Conservation (phyloP, 306 rosid species). For the Rosa lucieae region DNA sequence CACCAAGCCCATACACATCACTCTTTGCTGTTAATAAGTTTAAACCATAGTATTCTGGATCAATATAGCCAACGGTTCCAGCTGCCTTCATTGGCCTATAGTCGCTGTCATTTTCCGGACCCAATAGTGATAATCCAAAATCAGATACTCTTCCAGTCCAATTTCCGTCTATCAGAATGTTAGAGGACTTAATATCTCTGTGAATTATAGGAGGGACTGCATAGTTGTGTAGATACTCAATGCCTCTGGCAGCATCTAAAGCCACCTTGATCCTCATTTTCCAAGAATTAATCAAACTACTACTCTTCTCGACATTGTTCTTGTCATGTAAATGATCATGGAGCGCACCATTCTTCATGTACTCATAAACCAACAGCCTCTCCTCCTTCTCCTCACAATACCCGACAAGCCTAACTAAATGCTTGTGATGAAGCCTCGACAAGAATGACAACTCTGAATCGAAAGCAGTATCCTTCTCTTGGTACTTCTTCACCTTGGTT, state of each 20-base stretch:
- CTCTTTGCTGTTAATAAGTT: slow-evolving; percentile 85
- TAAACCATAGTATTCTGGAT: slow-evolving; percentile 93
- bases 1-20: slow-evolving; percentile 90
- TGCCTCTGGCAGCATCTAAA: slow-evolving; percentile 85
- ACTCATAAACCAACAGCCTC: slow-evolving; percentile 81
- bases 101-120: slow-evolving; percentile 56
- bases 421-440: slow-evolving; percentile 89
- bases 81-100: slow-evolving; percentile 62
- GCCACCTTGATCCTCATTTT: slow-evolving; percentile 85
- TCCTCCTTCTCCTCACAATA: slow-evolving; percentile 84
- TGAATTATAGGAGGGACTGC: slow-evolving; percentile 97
- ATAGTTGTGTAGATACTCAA: slow-evolving; percentile 85
- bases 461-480: slow-evolving; percentile 91
- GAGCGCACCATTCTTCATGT: slow-evolving; percentile 88
- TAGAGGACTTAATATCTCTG: slow-evolving; percentile 86
- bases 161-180: slow-evolving; percentile 65
- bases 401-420: slow-evolving; percentile 85
- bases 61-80: slow-evolving; percentile 89
- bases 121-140: slow-evolving; percentile 81
- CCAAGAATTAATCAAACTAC: slow-evolving; percentile 70
- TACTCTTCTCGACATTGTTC: slow-evolving; percentile 56
- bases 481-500: slow-evolving; percentile 53
- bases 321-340: slow-evolving; percentile 70
- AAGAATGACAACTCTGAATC: slow-evolving; percentile 83
- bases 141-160: slow-evolving; percentile 91